Base-by-base conservation (phyloP, 768 basidiomycete genomes). In the Mycena capillaripes region DNA sequence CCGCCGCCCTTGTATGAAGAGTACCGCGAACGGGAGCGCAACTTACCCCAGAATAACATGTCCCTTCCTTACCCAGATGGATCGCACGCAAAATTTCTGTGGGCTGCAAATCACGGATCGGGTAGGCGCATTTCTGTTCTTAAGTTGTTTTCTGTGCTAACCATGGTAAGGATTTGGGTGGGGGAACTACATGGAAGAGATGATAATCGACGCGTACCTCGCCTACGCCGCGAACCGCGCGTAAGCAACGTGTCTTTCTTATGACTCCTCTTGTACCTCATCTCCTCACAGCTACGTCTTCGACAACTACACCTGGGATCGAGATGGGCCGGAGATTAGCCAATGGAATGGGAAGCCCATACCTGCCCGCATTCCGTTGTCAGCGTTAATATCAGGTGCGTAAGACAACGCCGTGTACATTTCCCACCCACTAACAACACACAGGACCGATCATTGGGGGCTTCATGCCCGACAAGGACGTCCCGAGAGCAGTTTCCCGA, bases 131-230 rank as follows among this genome's bases (percentile, higher is more conserved):
- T 85, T 16, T 84, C 81, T 80, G 3, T 38, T 38, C 10, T 16
- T 72, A 75, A 23, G 68, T 85, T 2, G 30, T 29, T 83, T 81
- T 32, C 84, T 84, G 72, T 81, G 17, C 8, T 17, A 19, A 29
- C 32, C 10, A 7, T 21, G n/a, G 19, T 17, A 55, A 89, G 89
- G 76, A 11, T 83, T 85, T 50, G 91, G 91, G 4, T 92, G 89
- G 89, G 91, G 90, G 3, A 92, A 92, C 64, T 84, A 79, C 11
- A 82, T 91, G 83, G 89, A 92, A 70, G 90, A 91, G 69, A 84
- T 89, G 68, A 62, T 91, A 4, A 74, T 91, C 56, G 86, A 88
- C 57, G 83, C 89, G 0, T 81, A 88, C 52, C 78, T 92, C 3
- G 87, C 90, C 0, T 82, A 86, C 57, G 76, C 80, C 2, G 77